Evolutionary conservation across 2,329 filamentous ascomycete species (phyloP).

Genomic region (Ascomycota sp.): DNA sequence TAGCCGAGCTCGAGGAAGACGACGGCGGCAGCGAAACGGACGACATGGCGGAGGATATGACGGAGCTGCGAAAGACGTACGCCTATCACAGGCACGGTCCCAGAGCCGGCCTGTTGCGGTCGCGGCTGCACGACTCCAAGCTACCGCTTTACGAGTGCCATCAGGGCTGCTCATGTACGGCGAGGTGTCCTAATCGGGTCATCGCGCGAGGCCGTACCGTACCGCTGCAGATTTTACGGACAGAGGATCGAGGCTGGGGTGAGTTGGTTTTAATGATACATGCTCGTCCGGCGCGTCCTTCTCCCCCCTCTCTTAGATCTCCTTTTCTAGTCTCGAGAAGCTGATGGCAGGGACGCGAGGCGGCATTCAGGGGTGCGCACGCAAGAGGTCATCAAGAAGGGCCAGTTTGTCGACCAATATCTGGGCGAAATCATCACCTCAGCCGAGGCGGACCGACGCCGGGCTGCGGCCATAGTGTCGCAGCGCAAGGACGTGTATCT

Average conservation of each 20-base stretch:
- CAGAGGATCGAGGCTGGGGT: slow-evolving; percentile 56
- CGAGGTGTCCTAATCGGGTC: slow-evolving; percentile 50
- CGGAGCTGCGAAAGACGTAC: slow-evolving; percentile 20
- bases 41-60: no score
- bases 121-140: slow-evolving; percentile 29
- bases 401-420: slow-evolving; percentile 66
- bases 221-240: slow-evolving; percentile 59
- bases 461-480: slow-evolving; percentile 30
- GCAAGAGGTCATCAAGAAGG: slow-evolving; percentile 40
- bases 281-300: no score
- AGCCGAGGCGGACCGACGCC: slow-evolving; percentile 43
- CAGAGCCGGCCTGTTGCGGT: slow-evolving; percentile 30
- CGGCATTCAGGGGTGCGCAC: slow-evolving; percentile 35
- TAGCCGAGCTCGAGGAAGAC: slow-evolving; percentile 38
- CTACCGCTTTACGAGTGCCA: slow-evolving; percentile 68
- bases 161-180: slow-evolving; percentile 42
- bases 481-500: slow-evolving; percentile 58
- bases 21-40: no score
- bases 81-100: slow-evolving; percentile 41
- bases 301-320: no score
- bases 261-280: no score
- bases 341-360: no score
- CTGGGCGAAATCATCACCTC: slow-evolving; percentile 50
- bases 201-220: slow-evolving; percentile 55
- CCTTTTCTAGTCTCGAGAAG: no score